These are phyloP conservation scores for Saturnispora quitensis DNA, from an alignment of 805 yeast genomes.

Conservation along the genomic window DNA sequence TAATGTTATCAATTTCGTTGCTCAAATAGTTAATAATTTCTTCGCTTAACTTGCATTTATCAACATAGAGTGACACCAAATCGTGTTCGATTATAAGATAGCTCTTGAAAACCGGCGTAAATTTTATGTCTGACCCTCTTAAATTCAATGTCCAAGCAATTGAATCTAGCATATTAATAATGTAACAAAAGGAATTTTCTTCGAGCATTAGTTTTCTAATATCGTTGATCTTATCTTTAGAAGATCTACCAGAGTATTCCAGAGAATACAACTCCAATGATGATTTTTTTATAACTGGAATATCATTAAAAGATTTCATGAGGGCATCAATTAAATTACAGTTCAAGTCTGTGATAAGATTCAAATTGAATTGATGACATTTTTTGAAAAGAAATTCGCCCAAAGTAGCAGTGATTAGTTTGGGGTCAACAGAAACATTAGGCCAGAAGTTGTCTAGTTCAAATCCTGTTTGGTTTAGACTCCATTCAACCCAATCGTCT, in stretches of 20 bases:
- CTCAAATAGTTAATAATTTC: conserved; percentile 14
- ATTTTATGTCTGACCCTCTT: conserved; percentile 63
- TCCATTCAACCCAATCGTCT: conserved; percentile 83
- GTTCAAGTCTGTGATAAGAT: conserved; percentile 41
- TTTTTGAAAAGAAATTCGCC: conserved; percentile 33
- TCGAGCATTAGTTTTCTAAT: conserved; percentile 22
- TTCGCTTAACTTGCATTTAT: conserved; percentile 31
- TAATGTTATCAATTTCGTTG: conserved; percentile 20
- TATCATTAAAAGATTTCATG: conserved; percentile 39
- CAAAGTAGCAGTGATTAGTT: conserved; percentile 45
- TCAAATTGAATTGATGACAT: conserved; percentile 30
- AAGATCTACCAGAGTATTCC: conserved; percentile 34
- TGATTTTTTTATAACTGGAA: conserved; percentile 9
- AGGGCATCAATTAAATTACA: conserved; percentile 65
- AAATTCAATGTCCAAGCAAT: conserved; percentile 46
- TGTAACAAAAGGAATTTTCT: conserved; percentile 34
- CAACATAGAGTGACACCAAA: conserved; percentile 32
- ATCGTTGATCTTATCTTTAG: conserved; percentile 29
- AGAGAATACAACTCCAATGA: conserved; percentile 29
- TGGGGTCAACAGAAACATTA: conserved; percentile 79
- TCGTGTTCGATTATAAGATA: conserved; percentile 40
- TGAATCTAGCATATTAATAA: conserved; percentile 43
- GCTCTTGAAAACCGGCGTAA: conserved; percentile 79
- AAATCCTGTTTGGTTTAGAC: conserved; percentile 40
- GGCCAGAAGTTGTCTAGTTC: conserved; percentile 1